A percentile compares a stretch with the other conserved stretches of the same genome.
Evolutionary conservation across 106 monocot genomes (phyloP).

Genomic region (Phalaenopsis aphrodite): DNA sequence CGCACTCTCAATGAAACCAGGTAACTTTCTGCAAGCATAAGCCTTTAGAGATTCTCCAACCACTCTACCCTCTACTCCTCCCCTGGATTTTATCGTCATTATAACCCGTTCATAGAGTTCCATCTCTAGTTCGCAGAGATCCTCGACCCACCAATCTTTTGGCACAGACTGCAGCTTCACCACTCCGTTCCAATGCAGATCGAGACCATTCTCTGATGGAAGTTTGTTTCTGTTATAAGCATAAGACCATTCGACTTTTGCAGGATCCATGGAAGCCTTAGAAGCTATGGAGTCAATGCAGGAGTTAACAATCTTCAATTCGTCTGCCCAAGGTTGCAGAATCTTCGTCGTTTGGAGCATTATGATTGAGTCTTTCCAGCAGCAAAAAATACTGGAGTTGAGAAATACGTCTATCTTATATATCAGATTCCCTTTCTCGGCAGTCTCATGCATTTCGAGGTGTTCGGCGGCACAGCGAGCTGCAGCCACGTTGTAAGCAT

Average conservation of each 20-base stretch:
- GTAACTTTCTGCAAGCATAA: constrained; percentile 50
- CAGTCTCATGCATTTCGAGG: constrained; percentile 73
- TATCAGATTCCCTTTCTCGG: constrained; percentile 79
- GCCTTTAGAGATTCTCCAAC: constrained; percentile 87
- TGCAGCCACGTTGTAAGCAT: constrained; percentile 80
- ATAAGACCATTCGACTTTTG: constrained; percentile 89
- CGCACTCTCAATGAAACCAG: constrained; percentile 34
- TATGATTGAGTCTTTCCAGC: constrained; percentile 97
- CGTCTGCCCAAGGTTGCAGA: constrained; percentile 59
- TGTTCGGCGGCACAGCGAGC: constrained; percentile 79
- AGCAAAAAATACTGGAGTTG: constrained; percentile 59
- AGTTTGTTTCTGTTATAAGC: constrained; percentile 74
- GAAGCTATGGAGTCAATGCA: constrained; percentile 77
- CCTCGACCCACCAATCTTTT: constrained; percentile 95
- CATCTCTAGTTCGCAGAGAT: constrained; percentile 69
- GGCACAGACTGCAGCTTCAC: constrained; percentile 56
- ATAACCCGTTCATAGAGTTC: constrained; percentile 63
- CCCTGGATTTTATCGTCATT: constrained; percentile 49
- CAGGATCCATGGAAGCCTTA: constrained; percentile 59
- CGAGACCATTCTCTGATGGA: constrained; percentile 34
- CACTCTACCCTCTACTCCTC: constrained; percentile 32
- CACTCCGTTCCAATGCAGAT: constrained; percentile 64
- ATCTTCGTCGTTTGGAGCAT: constrained; percentile 71
- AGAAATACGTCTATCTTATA: constrained; percentile 89
- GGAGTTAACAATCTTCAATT: constrained; percentile 59